Evolutionary conservation across 768 basidiomycete species (phyloP), one percentile per base, ranked within the genome.

Genomic region (Phlebiopsis flavidoalba): DNA sequence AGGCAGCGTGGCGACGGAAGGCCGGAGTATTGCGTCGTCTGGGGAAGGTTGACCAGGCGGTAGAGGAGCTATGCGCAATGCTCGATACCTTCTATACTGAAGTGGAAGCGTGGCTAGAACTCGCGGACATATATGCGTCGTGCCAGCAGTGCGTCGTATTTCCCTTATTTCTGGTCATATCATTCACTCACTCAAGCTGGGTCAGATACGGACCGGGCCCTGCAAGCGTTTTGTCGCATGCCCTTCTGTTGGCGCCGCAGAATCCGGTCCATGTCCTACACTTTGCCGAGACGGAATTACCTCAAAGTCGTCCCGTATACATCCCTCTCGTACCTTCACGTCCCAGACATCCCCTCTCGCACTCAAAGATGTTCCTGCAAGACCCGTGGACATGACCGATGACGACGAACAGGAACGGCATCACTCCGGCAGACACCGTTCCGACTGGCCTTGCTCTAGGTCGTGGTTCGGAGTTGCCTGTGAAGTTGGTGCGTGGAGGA

Each of bases 41-140:
- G 7, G 86, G 90, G 50, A 82, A 82, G 68, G 72, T 81, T 0
- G 85, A 92, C 54, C 79, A 79, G 53, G 87, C 90, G 0, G 84
- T 89, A 1, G 80, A 85, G 10, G 85, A 93, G 67, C 79, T 96
- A 3, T 82, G 83, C 14, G 76, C 80, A 47, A 86, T 88, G 65
- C 80, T 94, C 19, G 94, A 97, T 67, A 92, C 88, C 0, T 89
- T 93, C 70, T 97, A 96, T 70, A 85, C 85, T 21, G 95, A 97
- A 64, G 77, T 88, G 14, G 92, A 95, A 65, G 93, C 83, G 11
- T 96, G 95, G 94, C 74, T 91, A 17, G 89, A 95, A 70, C 83
- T 97, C 22, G 86, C 91, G 0, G 88, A 91, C 67, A 82, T 92
- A 4, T 93, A 96, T 65, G 77, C 85, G 5, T 79, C 83, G 11